Base-by-base conservation (phyloP, 1,139 yeast genomes). In the Arxiozyma slooffiae region DNA sequence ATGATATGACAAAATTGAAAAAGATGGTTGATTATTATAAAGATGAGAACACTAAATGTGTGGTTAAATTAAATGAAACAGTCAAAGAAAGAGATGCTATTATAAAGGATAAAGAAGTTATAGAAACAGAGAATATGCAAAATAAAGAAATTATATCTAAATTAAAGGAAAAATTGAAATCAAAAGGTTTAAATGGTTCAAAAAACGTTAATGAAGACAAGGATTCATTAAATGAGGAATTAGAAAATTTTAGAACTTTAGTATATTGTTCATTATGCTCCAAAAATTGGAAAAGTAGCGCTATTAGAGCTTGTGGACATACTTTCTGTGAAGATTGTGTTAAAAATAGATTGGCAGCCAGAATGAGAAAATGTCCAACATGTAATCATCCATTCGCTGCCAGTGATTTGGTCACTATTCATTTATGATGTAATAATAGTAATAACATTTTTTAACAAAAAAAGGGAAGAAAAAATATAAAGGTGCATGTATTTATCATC, bases 231-330 rank as follows among this genome's bases (percentile, higher is more conserved):
- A 70, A 81, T 47, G 79, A 76, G 54, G 83, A 85, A 62, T 69
- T 85, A 47, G 88, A 85, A 60, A 95, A 92, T 26, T 77, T 89
- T 60, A 75, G 96, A 53, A 81, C 92, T 2, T 83, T 92, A 67
- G 94, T 96, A 4, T 85, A 90, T 66, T 92, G 98, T 67, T 87
- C 96, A 0, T 79, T 92, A 38, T 92, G 98, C 65, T 81, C 94
- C 22, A 88, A 87, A 64, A 88, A 92, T 67, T 92, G 96, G 90
- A 92, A 92, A 67, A 83, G 87, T 65, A 85, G 95, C 20, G 94
- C 87, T 7, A 78, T 92, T 57, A 89, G 90, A 52, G 85, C 83
- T 1, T 92, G 98, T 71, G 98, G 98, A 0, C 98, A 92, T 70
- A 94, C 89, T 4, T 87, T 92, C 64, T 92, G 98, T 66, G 79